Percentiles rank a stretch among this genome's conserved stretches.
Evolutionary conservation across 129 eudicot species (phyloP).

Genomic region (Erigeron canadensis): DNA sequence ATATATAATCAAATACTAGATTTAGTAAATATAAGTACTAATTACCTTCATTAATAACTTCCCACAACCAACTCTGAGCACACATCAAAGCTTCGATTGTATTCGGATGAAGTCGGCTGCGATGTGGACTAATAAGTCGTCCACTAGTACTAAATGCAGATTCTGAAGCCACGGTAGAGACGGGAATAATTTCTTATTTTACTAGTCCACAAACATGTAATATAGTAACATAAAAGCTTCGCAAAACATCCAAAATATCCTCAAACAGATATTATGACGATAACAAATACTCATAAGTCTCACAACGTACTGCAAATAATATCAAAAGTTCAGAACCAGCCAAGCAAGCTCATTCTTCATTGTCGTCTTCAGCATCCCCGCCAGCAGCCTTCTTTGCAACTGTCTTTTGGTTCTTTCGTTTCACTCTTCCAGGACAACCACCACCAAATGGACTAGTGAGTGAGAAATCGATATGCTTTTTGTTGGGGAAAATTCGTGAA

Average conservation of each 20-base stretch:
- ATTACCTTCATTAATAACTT: background rate
- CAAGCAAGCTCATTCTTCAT: slow-evolving; percentile 44
- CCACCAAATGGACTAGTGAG: too few species aligned
- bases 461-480: background rate
- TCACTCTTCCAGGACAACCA: too few species aligned
- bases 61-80: background rate
- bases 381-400: too few species aligned
- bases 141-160: background rate
- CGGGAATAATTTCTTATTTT: background rate
- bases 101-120: background rate
- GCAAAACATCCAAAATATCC: slow-evolving; percentile 26
- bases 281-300: slow-evolving; percentile 3
- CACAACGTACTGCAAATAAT: background rate
- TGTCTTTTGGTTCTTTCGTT: too few species aligned
- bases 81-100: background rate
- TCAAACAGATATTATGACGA: slow-evolving; percentile 15
- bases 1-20: too few species aligned
- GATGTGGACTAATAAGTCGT: background rate
- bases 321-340: background rate
- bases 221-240: slow-evolving; percentile 10
- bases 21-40: too few species aligned
- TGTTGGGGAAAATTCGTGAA: too few species aligned
- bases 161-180: background rate
- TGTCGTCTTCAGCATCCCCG: slow-evolving; percentile 23
- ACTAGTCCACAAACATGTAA: background rate